Evolutionary conservation across 345 rosid species (phyloP), one percentile per base, ranked within the genome.

Genomic region (Eucalyptus erythrocorys): DNA sequence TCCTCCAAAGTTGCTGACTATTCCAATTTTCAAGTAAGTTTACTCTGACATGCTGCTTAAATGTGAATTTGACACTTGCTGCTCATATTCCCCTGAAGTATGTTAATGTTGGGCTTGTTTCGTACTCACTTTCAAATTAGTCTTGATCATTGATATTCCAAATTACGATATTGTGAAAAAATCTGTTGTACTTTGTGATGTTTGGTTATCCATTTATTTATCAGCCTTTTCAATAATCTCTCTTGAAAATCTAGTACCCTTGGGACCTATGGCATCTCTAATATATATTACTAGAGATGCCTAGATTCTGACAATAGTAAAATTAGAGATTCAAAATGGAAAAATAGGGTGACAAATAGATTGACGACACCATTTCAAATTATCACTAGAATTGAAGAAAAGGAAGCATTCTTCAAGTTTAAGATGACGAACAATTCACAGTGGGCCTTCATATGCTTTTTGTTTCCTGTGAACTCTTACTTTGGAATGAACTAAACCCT

Each of bases 21-120:
- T 98, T 91, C 99, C 97, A 3, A 91, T 93, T 91, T 97, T 98
- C 94, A 94, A 93, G 99, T 98, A 90, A 92, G 92, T 76, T 76
- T 76, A 40, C 84, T 76, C 47, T 40, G 84, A 76, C 76, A 76
- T 40, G 47, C 47, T 76, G 84, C 47, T 40, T 76, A 43, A 11
- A 76, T 47, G 47, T 76, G 84, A 76, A 76, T 76, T 76, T 76
- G 82, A 71, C 15, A 37, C 82, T 76, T 10, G 45, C 14, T 37
- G 27, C 82, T 76, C 13, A 15, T 76, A 71, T 71, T 71, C 81
- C 43, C 40, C 13, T 34, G 10, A 34, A 34, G 43, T 71, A 21
- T 43, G 45, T 43, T 16, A 49, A 50, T 48, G 22, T 53, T 6
- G 48, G 32, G 32, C 48, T n/a, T 88, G 61, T 48, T 79, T 51